Evolutionary conservation across 2,329 filamentous ascomycete species (phyloP).

Genomic region (Cercospora sesami): DNA sequence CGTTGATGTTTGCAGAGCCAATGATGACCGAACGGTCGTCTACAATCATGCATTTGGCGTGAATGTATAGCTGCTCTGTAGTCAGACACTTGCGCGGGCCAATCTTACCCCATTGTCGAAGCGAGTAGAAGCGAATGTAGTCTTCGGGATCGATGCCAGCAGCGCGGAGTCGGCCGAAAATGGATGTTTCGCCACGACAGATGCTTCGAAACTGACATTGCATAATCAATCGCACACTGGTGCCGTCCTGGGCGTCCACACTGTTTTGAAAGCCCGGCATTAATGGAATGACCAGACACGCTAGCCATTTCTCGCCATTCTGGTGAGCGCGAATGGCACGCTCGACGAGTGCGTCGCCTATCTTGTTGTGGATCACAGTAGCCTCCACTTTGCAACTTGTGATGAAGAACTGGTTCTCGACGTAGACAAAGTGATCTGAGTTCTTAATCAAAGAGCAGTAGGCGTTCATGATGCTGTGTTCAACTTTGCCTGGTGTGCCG

Average conservation of each 20-base stretch:
- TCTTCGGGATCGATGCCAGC: slow-evolving; percentile 87
- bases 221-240: slow-evolving; percentile 91
- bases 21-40: slow-evolving; percentile 93
- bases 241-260: slow-evolving; percentile 89
- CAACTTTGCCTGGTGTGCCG: slow-evolving; percentile 76
- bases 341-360: slow-evolving; percentile 91
- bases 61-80: slow-evolving; percentile 96
- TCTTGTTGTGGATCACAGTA: slow-evolving; percentile 84
- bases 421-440: slow-evolving; percentile 96
- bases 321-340: slow-evolving; percentile 81
- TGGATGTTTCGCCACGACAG: slow-evolving; percentile 85
- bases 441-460: slow-evolving; percentile 93
- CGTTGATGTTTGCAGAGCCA: slow-evolving; percentile 97
- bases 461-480: slow-evolving; percentile 93
- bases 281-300: slow-evolving; percentile 84
- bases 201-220: slow-evolving; percentile 97
- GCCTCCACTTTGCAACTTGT: slow-evolving; percentile 87
- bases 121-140: slow-evolving; percentile 91
- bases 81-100: slow-evolving; percentile 78
- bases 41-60: slow-evolving; percentile 94
- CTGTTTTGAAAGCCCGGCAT: slow-evolving; percentile 99
- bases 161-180: slow-evolving; percentile 80
- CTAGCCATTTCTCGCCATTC: slow-evolving; percentile 86
- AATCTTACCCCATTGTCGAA: slow-evolving; percentile 90
- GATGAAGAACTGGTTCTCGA: slow-evolving; percentile 98